Percentiles rank a stretch among this genome's conserved stretches.
Evolutionary conservation across 2,329 filamentous ascomycete genomes (phyloP).

Genomic region (Venturia oleaginea): DNA sequence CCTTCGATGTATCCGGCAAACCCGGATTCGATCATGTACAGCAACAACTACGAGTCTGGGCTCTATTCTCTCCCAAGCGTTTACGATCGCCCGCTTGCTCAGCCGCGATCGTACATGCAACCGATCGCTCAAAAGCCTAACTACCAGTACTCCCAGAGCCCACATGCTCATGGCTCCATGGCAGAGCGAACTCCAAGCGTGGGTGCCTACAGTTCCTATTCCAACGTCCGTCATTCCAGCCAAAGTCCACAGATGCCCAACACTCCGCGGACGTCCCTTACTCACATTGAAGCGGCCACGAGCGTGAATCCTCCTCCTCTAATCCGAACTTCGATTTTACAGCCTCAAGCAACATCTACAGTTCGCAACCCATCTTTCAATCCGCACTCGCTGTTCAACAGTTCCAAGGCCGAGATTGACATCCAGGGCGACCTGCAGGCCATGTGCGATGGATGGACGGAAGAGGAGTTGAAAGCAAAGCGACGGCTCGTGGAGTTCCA

Average conservation of each 20-base stretch:
- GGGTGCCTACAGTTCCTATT: slow-evolving; percentile 34
- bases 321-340: slow-evolving; percentile 59
- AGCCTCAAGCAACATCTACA: slow-evolving; percentile 41
- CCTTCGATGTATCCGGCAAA: background rate
- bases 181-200: slow-evolving; percentile 28
- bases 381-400: slow-evolving; percentile 70
- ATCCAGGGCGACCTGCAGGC: slow-evolving; percentile 74
- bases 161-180: slow-evolving; percentile 23
- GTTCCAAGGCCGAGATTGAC: slow-evolving; percentile 70
- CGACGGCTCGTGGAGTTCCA: slow-evolving; percentile 83
- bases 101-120: slow-evolving; percentile 19
- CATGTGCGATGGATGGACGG: slow-evolving; percentile 77
- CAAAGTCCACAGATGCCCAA: slow-evolving; percentile 34
- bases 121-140: slow-evolving; percentile 14
- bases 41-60: slow-evolving; percentile 18
- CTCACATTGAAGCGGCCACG: slow-evolving; percentile 34
- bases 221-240: slow-evolving; percentile 34
- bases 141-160: slow-evolving; percentile 17
- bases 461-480: slow-evolving; percentile 69
- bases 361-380: slow-evolving; percentile 51
- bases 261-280: slow-evolving; percentile 25
- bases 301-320: slow-evolving; percentile 48
- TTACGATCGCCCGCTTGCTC: slow-evolving; percentile 12
- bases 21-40: background rate
- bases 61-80: slow-evolving; percentile 11